Base-by-base conservation (phyloP, 1,284 basidiomycete genomes). In the Hemileccinum hortonii region DNA sequence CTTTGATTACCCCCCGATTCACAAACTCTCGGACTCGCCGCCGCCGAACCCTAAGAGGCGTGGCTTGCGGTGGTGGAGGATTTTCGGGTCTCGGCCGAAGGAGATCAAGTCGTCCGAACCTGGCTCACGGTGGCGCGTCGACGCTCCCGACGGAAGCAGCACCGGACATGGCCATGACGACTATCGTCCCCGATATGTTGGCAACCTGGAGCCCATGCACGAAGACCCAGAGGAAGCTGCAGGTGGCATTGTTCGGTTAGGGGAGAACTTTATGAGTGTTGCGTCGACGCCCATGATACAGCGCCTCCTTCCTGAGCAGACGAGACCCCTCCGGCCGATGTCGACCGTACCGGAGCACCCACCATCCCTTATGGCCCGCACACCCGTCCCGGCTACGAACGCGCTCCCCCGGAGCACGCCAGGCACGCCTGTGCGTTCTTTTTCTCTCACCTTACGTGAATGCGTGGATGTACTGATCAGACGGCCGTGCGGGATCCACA, bases 1-100 rank as follows among this genome's bases (percentile, higher is more conserved):
- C 1, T 42, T 45, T 15, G 52, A 56, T 30, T 53, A 50, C 33
- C 59, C 63, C 15, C 47, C 52, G 3, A 30, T 30, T 2, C 40
- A 21, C 2, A 26, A 4, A 2, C 19, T 19, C 19, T 24, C 46
- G 7, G 46, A 51, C 0, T 52, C 61, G 3, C 58, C 52, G 2
- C 56, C 51, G 3, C 44, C 56, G 1, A 36, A 36, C 4, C 11
- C 52, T 15, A 53, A 40, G n/a, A 49, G 35, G 19, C 52, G 11
- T 5, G 0, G 32, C n/a, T 26, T 63, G 9, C 66, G 67, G 7
- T 66, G 67, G 64, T 69, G 67, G 63, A 43, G 57, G 47, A 0
- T 63, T 21, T 50, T 70, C 6, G 56, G 65, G 5, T 54, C 62
- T 7, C 59, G 65, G 7, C 67, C 68, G 6, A 48, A 39, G n/a